Base-by-base conservation (phyloP, 129 eudicot species). In the Chrysanthemum lavandulifolium region DNA sequence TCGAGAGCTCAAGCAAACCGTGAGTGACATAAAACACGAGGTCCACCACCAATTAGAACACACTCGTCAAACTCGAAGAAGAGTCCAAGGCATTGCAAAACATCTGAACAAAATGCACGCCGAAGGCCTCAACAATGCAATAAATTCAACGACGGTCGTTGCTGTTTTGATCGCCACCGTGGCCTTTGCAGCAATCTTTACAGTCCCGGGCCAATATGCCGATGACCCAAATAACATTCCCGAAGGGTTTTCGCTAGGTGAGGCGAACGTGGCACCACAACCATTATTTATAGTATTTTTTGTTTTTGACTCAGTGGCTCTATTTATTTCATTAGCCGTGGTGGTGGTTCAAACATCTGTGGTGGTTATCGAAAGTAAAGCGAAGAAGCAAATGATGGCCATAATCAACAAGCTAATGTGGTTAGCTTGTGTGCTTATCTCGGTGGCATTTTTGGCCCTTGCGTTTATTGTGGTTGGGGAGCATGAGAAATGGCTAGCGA, bases 151-250 rank as follows among this genome's bases (percentile, higher is more conserved):
- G 60, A 94, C 99, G 0, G 97, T 94, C 1, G 99, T 94, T 33
- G 99, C 99, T 1, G 99, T 94, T 8, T 87, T 94, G 10, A 94
- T 94, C 15, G 99, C 99, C 55, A 90, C 99, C 0, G 97, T 94
- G 16, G 97, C 99, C 1, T 94, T 94, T 68, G 99, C 99, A 0
- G 99, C 96, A 56, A 94, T 94, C 23, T 94, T 94, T 82, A 88
- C 97, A 0, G 94, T 94, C 57, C 99, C 99, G 0, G 99, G 99
- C 8, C 99, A 94, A 76, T 94, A 88, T 65, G 97, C 73, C 0
- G 94, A 90, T 43, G 97, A 94, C 79, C 88, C 87, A 0, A 45
- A 76, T 3, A 43, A 88, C 16, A 54, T 94, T 21, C 84, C 97
- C 1, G 67, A 79, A 0, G 97, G 94, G 3, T 77, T 69, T 33